Percentiles rank a stretch among this genome's conserved stretches.
These are phyloP conservation scores for Glycine soja DNA, from an alignment of 306 rosid genomes.

Conservation along the genomic window DNA sequence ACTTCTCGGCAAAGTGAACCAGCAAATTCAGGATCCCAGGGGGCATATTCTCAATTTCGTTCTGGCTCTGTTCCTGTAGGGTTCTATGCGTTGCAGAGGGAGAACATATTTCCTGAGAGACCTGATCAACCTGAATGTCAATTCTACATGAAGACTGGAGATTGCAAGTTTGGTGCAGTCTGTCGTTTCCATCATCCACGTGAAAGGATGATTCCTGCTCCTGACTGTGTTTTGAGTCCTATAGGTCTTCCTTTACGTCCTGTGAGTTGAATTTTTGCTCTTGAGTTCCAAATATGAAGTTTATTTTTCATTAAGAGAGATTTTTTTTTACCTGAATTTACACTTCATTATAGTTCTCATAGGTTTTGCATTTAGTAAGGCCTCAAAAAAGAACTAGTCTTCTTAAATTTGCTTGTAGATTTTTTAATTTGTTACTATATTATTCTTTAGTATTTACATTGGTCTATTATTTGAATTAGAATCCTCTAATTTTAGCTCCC, in stretches of 20 bases:
- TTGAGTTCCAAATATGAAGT: background rate
- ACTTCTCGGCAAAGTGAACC: constrained; percentile 69
- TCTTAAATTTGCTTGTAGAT: constrained; percentile 19
- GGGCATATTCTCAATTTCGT: constrained; percentile 68
- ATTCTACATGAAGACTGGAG: constrained; percentile 98
- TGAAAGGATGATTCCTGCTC: constrained; percentile 86
- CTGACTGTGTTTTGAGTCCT: constrained; percentile 93
- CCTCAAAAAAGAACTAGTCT: constrained; percentile 12
- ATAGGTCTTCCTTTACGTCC: constrained; percentile 94
- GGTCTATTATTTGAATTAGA: background rate
- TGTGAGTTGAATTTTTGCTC: constrained; percentile 62
- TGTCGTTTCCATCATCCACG: constrained; percentile 97
- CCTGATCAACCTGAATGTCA: constrained; percentile 98
- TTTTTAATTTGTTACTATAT: background rate
- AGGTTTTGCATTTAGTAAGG: constrained; percentile 16
- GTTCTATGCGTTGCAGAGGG: constrained; percentile 84
- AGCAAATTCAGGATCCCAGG: constrained; percentile 71
- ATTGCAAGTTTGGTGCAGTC: constrained; percentile 95
- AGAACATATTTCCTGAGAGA: constrained; percentile 95
- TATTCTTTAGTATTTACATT: background rate
- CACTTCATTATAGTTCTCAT: constrained; percentile 24
- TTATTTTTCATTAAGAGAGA: constrained; percentile 28
- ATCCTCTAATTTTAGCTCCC: background rate
- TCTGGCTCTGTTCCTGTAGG: constrained; percentile 79
- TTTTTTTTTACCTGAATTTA: constrained; percentile 15